phyloP scores from a whole-genome alignment of 805 yeast genomes.

The Saccharomyces paradoxus region DNA sequence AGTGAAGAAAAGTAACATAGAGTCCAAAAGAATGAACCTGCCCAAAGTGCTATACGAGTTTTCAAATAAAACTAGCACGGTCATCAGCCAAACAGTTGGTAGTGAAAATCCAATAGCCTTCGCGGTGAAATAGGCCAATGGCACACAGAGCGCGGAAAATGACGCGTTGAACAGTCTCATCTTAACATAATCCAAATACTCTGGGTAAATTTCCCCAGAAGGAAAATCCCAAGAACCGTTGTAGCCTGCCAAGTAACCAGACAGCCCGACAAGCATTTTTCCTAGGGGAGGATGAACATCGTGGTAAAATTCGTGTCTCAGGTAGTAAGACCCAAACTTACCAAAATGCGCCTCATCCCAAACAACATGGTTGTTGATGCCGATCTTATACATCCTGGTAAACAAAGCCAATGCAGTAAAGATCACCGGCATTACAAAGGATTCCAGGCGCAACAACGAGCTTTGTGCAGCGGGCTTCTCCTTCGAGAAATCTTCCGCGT shows the following conservation, averaged over 20 bases:
- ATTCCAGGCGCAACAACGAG: slow-evolving; percentile 22
- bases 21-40: slow-evolving; percentile 67
- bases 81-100: slow-evolving; percentile 50
- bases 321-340: slow-evolving; percentile 72
- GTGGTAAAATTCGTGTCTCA: slow-evolving; percentile 71
- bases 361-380: slow-evolving; percentile 50
- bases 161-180: slow-evolving; percentile 69
- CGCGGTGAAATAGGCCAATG: slow-evolving; percentile 63
- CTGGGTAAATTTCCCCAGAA: slow-evolving; percentile 59
- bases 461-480: slow-evolving; percentile 1
- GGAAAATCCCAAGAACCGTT: slow-evolving; percentile 70
- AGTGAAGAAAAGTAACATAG: slow-evolving; percentile 69
- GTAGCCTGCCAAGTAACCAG: slow-evolving; percentile 77
- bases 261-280: slow-evolving; percentile 68
- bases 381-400: slow-evolving; percentile 54
- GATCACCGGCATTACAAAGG: slow-evolving; percentile 35
- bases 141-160: slow-evolving; percentile 59
- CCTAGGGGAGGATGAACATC: slow-evolving; percentile 89
- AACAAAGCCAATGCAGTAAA: slow-evolving; percentile 41
- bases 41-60: slow-evolving; percentile 62
- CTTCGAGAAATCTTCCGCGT: slow-evolving; percentile 13
- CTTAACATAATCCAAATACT: slow-evolving; percentile 45
- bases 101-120: slow-evolving; percentile 47
- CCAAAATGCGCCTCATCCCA: slow-evolving; percentile 94
- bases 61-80: slow-evolving; percentile 59